Percentiles rank a stretch among this genome's conserved stretches.
Evolutionary conservation across 78 protist species (phyloP).

Genomic region (Speleostelium caveatum): DNA sequence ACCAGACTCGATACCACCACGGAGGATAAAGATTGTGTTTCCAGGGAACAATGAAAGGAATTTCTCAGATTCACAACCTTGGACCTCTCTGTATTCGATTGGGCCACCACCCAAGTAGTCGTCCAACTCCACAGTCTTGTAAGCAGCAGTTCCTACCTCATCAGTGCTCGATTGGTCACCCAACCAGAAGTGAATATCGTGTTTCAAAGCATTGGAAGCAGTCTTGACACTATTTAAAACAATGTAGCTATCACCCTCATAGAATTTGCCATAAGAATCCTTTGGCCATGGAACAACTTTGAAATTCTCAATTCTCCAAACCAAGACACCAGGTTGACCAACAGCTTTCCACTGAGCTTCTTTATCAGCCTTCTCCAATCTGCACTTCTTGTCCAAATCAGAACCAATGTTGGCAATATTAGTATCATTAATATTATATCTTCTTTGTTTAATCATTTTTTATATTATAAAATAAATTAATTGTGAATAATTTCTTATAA

Average conservation of each 20-base stretch:
- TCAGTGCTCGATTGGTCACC: slow-evolving; percentile 83
- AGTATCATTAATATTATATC: slow-evolving; percentile 2
- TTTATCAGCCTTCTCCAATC: slow-evolving; percentile 13
- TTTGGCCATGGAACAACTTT: slow-evolving; percentile 55
- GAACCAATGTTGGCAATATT: slow-evolving; percentile 32
- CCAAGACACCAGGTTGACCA: slow-evolving; percentile 23
- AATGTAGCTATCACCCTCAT: slow-evolving; percentile 91
- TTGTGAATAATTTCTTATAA: too few relatives aligned
- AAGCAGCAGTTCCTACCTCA: slow-evolving; percentile 90
- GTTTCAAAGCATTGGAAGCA: neutral
- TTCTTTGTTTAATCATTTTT: slow-evolving; percentile 19
- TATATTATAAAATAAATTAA: too few relatives aligned
- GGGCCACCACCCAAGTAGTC: slow-evolving; percentile 77
- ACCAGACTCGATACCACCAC: slow-evolving; percentile 78
- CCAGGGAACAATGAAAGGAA: slow-evolving; percentile 56
- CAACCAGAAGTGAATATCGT: slow-evolving; percentile 87
- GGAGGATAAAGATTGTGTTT: slow-evolving; percentile 12
- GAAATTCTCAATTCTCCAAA: slow-evolving; percentile 79
- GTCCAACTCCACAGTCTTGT: slow-evolving; percentile 93
- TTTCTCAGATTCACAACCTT: slow-evolving; percentile 23
- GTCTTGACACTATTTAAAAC: slow-evolving; percentile 77
- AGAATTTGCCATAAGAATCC: slow-evolving; percentile 74
- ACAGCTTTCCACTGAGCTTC: slow-evolving; percentile 24
- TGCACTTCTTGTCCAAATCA: slow-evolving; percentile 29
- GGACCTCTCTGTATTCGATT: slow-evolving; percentile 60